Conservation (phyloP, 257 asterid genomes). For the Perilla frutescens region DNA sequence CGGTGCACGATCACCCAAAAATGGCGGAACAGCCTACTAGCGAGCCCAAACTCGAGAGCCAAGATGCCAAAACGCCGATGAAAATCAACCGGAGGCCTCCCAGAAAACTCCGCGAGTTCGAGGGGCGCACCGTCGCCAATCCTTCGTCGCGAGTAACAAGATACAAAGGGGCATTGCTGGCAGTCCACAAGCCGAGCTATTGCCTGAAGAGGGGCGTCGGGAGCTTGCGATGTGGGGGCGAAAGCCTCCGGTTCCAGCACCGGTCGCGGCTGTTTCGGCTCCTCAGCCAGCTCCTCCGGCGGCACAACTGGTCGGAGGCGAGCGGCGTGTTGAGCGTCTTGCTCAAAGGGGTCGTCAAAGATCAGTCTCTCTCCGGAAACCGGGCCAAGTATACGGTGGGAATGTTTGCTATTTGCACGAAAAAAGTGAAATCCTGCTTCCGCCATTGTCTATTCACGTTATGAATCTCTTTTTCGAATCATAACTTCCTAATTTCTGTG, state of each 20-base stretch:
- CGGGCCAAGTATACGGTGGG: conserved; percentile 75
- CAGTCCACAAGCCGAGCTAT: conserved; percentile 58
- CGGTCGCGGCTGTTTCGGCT: conserved; percentile 54
- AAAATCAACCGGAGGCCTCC: conserved; percentile 18
- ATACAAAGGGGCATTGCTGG: conserved; percentile 43
- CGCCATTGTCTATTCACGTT: background rate
- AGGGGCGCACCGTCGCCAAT: conserved; percentile 29
- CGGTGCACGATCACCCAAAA: background rate
- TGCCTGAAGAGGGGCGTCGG: conserved; percentile 61
- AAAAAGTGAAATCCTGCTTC: background rate
- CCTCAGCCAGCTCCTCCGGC: conserved; percentile 47
- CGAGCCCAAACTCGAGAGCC: conserved; percentile 33
- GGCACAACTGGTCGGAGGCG: conserved; percentile 77
- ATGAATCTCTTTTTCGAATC: background rate
- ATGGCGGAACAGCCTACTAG: conserved; percentile 33
- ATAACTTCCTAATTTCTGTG: background rate
- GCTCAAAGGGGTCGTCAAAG: conserved; percentile 58
- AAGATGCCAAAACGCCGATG: conserved; percentile 25
- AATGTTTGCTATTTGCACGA: background rate
- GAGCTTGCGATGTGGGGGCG: conserved; percentile 37
- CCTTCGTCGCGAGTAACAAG: conserved; percentile 36
- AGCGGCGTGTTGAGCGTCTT: conserved; percentile 76
- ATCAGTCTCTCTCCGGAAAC: conserved; percentile 50
- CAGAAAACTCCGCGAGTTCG: conserved; percentile 34
- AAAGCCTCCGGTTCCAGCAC: conserved; percentile 55